Evolutionary conservation across 345 rosid species (phyloP).

Genomic region (Carallia brachiata): DNA sequence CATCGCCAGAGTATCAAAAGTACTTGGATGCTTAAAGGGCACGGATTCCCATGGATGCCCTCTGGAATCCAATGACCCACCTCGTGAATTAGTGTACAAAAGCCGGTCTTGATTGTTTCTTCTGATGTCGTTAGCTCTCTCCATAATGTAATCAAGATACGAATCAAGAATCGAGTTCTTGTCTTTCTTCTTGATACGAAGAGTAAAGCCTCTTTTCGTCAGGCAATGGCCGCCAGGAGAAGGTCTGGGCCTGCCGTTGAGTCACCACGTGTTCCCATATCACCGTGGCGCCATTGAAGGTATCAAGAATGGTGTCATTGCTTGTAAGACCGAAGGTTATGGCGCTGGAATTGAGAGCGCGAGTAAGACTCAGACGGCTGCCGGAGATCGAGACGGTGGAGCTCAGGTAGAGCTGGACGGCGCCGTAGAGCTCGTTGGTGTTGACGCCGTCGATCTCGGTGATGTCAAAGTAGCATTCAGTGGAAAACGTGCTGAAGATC

Average conservation of each 20-base stretch:
- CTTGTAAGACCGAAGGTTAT: slow-evolving; percentile 79
- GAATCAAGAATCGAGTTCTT: slow-evolving; percentile 53
- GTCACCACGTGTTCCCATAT: slow-evolving; percentile 93
- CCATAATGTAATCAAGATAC: slow-evolving; percentile 79
- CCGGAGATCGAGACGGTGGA: slow-evolving; percentile 67
- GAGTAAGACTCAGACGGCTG: slow-evolving; percentile 80
- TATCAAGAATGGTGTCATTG: slow-evolving; percentile 75
- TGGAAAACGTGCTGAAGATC: slow-evolving; percentile 50
- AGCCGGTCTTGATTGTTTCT: slow-evolving; percentile 68
- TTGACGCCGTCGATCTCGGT: slow-evolving; percentile 95
- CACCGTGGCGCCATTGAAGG: slow-evolving; percentile 52
- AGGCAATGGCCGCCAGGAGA: slow-evolving; percentile 88
- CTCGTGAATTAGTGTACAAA: slow-evolving; percentile 78
- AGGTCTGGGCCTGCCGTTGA: slow-evolving; percentile 68
- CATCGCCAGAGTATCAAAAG: slow-evolving; percentile 89
- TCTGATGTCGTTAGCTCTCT: slow-evolving; percentile 68
- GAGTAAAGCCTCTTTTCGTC: slow-evolving; percentile 95
- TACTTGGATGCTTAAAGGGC: slow-evolving; percentile 91
- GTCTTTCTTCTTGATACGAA: slow-evolving; percentile 66
- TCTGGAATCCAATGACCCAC: slow-evolving; percentile 82
- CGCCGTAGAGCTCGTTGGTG: slow-evolving; percentile 98
- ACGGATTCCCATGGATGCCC: slow-evolving; percentile 99
- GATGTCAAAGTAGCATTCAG: slow-evolving; percentile 84
- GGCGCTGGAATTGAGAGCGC: slow-evolving; percentile 82
- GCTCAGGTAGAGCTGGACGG: slow-evolving; percentile 94